Percentiles rank a stretch among this genome's conserved stretches.
phyloP scores from a whole-genome alignment of 2,329 filamentous ascomycete species.

The Aspergillus transmontanensis region DNA sequence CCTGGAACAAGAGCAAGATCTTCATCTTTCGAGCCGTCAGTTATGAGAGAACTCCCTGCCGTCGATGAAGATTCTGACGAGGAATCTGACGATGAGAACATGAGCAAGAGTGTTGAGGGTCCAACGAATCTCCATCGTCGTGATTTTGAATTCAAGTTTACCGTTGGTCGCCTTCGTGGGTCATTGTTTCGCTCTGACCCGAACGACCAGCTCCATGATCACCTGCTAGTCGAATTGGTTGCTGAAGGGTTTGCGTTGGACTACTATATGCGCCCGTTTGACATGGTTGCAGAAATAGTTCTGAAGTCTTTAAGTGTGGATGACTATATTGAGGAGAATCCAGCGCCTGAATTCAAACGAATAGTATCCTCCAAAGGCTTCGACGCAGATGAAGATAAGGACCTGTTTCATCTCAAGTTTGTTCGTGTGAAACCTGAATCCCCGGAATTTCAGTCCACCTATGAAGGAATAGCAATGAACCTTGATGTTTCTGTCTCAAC shows the following conservation, averaged over 20 bases:
- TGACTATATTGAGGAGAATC: slow-evolving; percentile 88
- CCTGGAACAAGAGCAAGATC: slow-evolving; percentile 57
- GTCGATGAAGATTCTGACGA: slow-evolving; percentile 69
- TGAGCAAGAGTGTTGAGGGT: slow-evolving; percentile 41
- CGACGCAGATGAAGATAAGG: slow-evolving; percentile 68
- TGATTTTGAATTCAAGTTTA: slow-evolving; percentile 95
- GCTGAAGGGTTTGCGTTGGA: slow-evolving; percentile 86
- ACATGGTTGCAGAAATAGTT: slow-evolving; percentile 90
- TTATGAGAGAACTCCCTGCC: slow-evolving; percentile 74
- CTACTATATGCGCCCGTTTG: slow-evolving; percentile 84
- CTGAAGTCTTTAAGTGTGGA: slow-evolving; percentile 86
- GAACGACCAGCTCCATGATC: slow-evolving; percentile 72
- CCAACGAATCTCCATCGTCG: slow-evolving; percentile 78
- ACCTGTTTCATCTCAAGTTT: slow-evolving; percentile 87
- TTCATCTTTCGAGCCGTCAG: slow-evolving; percentile 72
- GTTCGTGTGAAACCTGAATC: slow-evolving; percentile 86
- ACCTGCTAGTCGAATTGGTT: slow-evolving; percentile 84
- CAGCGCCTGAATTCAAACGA: slow-evolving; percentile 88
- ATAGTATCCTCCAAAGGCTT: slow-evolving; percentile 90
- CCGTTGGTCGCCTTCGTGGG: slow-evolving; percentile 89
- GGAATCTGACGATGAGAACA: slow-evolving; percentile 64
- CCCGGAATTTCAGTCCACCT: slow-evolving; percentile 88
- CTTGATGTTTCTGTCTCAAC: slow-evolving; percentile 89
- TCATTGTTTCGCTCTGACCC: slow-evolving; percentile 87
- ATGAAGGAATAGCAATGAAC: slow-evolving; percentile 92